These are phyloP conservation scores for Collybiopsis luxurians DNA, from an alignment of 768 basidiomycete genomes.

Conservation along the genomic window DNA sequence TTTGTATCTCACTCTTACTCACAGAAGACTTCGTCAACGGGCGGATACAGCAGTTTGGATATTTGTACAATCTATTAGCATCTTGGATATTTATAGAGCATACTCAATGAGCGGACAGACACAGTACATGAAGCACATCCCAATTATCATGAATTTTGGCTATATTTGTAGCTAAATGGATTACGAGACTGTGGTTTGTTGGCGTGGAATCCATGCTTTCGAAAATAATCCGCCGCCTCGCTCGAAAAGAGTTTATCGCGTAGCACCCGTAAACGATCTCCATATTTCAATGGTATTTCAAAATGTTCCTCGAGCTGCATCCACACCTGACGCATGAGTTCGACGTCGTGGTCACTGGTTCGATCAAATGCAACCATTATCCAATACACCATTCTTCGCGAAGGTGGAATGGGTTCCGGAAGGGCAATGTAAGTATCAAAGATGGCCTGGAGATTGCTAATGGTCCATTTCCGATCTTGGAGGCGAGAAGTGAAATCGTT, in stretches of 20 bases:
- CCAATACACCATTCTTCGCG: conserved; percentile 56
- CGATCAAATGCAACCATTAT: conserved; percentile 63
- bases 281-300: conserved; percentile 36
- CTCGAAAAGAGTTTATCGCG: conserved; percentile 29
- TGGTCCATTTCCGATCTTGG: conserved; percentile 47
- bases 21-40: neutral
- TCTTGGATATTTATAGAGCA: neutral
- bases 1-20: conserved; percentile 14
- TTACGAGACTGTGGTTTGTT: neutral
- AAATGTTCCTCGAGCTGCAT: conserved; percentile 54
- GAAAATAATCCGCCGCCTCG: conserved; percentile 2
- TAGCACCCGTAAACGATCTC: conserved; percentile 44
- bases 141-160: neutral
- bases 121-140: neutral
- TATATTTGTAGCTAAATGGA: conserved; percentile 1
- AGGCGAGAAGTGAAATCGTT: conserved; percentile 8
- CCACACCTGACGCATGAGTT: conserved; percentile 56
- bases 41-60: neutral
- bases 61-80: neutral
- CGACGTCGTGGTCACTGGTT: conserved; percentile 50
- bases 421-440: conserved; percentile 65
- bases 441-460: conserved; percentile 51
- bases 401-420: conserved; percentile 40
- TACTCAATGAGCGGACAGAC: no score
- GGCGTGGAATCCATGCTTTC: neutral